Base-by-base conservation (phyloP, 2,329 filamentous ascomycete genomes). In the Colletotrichum tofieldiae region DNA sequence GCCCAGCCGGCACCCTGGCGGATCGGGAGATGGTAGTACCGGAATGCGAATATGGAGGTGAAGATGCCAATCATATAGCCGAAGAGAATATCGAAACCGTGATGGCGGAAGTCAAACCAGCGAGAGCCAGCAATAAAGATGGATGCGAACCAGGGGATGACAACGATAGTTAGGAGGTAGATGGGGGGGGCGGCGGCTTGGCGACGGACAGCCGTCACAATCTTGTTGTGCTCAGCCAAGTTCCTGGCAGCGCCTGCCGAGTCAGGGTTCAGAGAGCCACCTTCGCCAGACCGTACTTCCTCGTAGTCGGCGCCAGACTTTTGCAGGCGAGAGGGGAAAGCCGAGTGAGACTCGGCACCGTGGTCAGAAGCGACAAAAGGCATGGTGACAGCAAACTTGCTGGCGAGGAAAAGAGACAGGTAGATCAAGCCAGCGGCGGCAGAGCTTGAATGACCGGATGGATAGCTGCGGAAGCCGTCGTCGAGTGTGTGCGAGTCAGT, bases 51-150 rank as follows among this genome's bases (percentile, higher is more conserved):
- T 79, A 92, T 91, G 26, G 93, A 89, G 47, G 89, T 89, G 55
- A 91, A 82, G 18, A 92, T 87, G 11, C 96, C 96, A 73, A 98
- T 93, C 16, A 93, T 75, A 67, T 92, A 93, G n/a, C 96, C 96
- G 74, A 93, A 94, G 2, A 98, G 83, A 75, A 98, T 93, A 75
- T 98, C 96, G 80, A 98, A 96, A n/a, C 92, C 95, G 80, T 96
- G 93, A 81, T 98, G 96, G 49, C 94, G 91, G 84, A 92, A 97
- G 81, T 98, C 92, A 72, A 92, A 95, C 89, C 93, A 98, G 14
- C 96, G 93, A 1, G 94, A 96, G 37, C 92, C 90, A n/a, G 92
- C 88, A 74, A 98, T 93, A 83, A 95, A 98, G 74, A 95, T 89
- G 6, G 95, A 93, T 1, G 90, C 85, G 68, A 91, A 92, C 75